Evolutionary conservation across 345 rosid species (phyloP).

Genomic region (Cardamine resedifolia): DNA sequence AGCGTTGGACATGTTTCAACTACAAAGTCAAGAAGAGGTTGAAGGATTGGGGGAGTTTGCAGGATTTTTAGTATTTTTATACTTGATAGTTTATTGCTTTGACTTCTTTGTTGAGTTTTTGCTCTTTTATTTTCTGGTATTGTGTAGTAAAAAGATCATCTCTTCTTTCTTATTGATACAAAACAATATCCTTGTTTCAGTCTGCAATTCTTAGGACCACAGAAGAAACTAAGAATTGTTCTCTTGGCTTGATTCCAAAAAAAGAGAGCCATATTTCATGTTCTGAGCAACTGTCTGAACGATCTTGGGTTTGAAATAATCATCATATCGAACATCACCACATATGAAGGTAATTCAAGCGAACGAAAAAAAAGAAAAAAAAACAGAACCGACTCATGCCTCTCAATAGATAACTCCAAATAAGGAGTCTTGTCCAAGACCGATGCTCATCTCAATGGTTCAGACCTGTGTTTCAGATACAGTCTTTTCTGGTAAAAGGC

Average conservation of each 20-base stretch:
- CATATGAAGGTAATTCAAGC: not conserved
- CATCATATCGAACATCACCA: too few species aligned
- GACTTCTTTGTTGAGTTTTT: too few species aligned
- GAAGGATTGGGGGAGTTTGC: not conserved
- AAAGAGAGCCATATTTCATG: constrained; percentile 86
- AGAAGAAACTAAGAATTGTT: too few species aligned
- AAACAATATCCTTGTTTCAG: too few species aligned
- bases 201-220: too few species aligned
- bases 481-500: not conserved
- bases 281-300: constrained; percentile 73
- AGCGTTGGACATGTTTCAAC: not conserved
- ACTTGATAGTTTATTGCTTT: too few species aligned
- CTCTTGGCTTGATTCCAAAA: too few species aligned
- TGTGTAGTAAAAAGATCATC: too few species aligned
- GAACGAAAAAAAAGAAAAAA: not conserved
- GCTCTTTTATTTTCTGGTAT: too few species aligned
- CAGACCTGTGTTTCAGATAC: not conserved
- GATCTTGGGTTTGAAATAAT: too few species aligned
- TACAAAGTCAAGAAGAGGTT: not conserved
- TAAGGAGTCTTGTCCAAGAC: not conserved
- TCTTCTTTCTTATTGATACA: too few species aligned
- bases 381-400: not conserved
- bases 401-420: not conserved
- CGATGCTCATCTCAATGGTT: not conserved
- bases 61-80: not conserved